Evolutionary conservation across 2,329 filamentous ascomycete species (phyloP), one percentile per base, ranked within the genome.

Genomic region (Byssothecium circinans): DNA sequence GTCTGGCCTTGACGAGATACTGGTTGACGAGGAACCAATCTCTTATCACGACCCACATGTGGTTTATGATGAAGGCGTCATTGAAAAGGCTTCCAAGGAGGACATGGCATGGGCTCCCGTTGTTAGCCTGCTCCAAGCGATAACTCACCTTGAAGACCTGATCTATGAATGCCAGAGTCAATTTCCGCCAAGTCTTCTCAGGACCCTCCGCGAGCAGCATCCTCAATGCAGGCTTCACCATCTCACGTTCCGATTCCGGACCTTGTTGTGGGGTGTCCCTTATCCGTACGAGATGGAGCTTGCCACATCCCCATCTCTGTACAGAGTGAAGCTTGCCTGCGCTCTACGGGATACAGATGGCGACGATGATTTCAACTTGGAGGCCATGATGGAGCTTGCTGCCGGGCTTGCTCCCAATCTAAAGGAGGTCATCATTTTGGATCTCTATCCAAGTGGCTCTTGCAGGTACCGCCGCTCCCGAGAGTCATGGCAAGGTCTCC

Each of bases 271-370:
- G 57, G 57, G 45, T 18, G 39, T 46, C 12, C 57, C 52, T 41
- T 52, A 58, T 50, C 49, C 53, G 22, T 60, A 58, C 38, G 57
- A 61, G 45, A 58, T 60, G 52, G 50, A 54, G 33, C 50, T 61
- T 44, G 57, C 57, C 25, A 60, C 55, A 29, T 60, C 49, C 11
- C 56, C 54, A 38, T 56, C 41, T 46, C 45, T 61, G 8, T 55
- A 60, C 32, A 50, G 46, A 36, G 27, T 58, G 2, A 56, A 54
- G 34, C 25, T 48, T 46, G 17, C 25, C 19, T 57, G 54, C 34
- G 34, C 41, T 17, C 22, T 12, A 7, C 47, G 40, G n/a, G 58
- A 59, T 52, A 37, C 49, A 3, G 45, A 57, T 51, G 46, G 51
- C 39, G 53, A 56, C 29, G 35, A 47, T 43, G 56, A 61, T 40